These are phyloP conservation scores for Kurtzmaniella quercitrusa DNA, from an alignment of 1,139 yeast genomes.

Conservation along the genomic window DNA sequence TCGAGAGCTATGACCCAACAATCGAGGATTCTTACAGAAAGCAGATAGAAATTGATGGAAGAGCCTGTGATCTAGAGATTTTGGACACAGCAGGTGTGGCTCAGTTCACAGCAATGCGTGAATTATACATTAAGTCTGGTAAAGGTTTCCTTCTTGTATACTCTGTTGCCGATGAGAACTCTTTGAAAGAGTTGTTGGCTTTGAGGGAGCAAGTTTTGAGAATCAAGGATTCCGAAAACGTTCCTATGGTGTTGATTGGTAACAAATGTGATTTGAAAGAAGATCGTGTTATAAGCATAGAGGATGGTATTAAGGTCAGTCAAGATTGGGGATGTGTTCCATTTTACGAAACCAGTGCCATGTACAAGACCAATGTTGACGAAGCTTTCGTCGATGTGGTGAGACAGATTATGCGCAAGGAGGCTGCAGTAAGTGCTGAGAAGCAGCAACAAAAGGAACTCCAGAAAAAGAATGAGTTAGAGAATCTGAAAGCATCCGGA, in stretches of 20 bases:
- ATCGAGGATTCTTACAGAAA: conserved; percentile 79
- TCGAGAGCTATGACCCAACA: conserved; percentile 49
- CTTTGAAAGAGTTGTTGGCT: conserved; percentile 76
- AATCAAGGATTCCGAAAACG: conserved; percentile 74
- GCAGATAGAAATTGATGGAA: conserved; percentile 86
- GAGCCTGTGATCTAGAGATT: conserved; percentile 78
- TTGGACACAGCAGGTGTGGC: conserved; percentile 53
- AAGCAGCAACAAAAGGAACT: conserved; percentile 44
- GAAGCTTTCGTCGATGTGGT: conserved; percentile 89
- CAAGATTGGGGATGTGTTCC: conserved; percentile 86
- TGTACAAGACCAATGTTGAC: conserved; percentile 84
- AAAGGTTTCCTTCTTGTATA: conserved; percentile 86
- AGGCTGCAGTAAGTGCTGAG: conserved; percentile 48
- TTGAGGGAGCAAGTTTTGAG: conserved; percentile 85
- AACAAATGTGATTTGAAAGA: conserved; percentile 79
- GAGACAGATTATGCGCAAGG: conserved; percentile 79
- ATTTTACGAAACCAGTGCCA: conserved; percentile 92
- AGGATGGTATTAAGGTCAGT: conserved; percentile 79
- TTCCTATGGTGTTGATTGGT: conserved; percentile 86
- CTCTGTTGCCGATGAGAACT: conserved; percentile 82
- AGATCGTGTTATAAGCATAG: conserved; percentile 72
- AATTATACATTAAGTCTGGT: conserved; percentile 79
- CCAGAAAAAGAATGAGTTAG: conserved; percentile 24
- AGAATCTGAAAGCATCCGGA: conserved; percentile 1
- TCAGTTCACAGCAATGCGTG: conserved; percentile 55